These are phyloP conservation scores for Termitomyces sp. DNA, from an alignment of 768 basidiomycete species.

Conservation along the genomic window DNA sequence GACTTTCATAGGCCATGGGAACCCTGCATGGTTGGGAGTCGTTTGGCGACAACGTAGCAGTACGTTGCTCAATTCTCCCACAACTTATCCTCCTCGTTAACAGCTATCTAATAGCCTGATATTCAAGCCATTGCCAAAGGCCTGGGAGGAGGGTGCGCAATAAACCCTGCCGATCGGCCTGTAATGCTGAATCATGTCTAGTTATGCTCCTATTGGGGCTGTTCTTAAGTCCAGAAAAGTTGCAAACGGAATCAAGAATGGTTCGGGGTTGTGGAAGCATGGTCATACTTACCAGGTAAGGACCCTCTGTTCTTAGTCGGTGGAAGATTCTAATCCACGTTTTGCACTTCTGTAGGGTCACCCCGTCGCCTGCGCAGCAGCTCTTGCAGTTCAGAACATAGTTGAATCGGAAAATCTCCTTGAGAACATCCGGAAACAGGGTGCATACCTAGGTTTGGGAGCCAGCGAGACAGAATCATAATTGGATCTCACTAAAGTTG, in stretches of 20 bases:
- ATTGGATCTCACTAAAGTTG: background rate
- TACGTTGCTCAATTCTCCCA: conserved; percentile 17
- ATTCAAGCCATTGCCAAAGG: conserved; percentile 89
- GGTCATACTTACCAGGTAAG: conserved; percentile 81
- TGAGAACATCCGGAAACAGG: conserved; percentile 55
- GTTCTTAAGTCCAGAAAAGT: conserved; percentile 72
- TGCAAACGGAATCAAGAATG: conserved; percentile 61
- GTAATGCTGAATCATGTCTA: conserved; percentile 20
- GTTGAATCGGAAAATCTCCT: conserved; percentile 70
- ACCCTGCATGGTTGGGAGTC: conserved; percentile 85
- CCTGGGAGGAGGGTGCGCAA: conserved; percentile 75
- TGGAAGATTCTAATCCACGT: too few relatives aligned
- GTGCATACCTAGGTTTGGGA: conserved; percentile 49
- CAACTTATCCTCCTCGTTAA: background rate
- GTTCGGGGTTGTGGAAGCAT: conserved; percentile 77
- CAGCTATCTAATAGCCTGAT: conserved; percentile 39
- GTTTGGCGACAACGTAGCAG: conserved; percentile 67
- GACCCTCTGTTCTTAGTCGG: background rate
- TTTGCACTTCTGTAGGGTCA: conserved; percentile 44
- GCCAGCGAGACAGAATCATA: background rate
- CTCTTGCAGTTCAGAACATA: conserved; percentile 77
- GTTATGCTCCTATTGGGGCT: conserved; percentile 81
- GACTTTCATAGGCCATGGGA: conserved; percentile 66
- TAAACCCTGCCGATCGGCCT: background rate
- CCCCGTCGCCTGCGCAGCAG: conserved; percentile 73